Evolutionary conservation across 169 alveolate genomes (phyloP).

Genomic region (Eimeria zaria): DNA sequence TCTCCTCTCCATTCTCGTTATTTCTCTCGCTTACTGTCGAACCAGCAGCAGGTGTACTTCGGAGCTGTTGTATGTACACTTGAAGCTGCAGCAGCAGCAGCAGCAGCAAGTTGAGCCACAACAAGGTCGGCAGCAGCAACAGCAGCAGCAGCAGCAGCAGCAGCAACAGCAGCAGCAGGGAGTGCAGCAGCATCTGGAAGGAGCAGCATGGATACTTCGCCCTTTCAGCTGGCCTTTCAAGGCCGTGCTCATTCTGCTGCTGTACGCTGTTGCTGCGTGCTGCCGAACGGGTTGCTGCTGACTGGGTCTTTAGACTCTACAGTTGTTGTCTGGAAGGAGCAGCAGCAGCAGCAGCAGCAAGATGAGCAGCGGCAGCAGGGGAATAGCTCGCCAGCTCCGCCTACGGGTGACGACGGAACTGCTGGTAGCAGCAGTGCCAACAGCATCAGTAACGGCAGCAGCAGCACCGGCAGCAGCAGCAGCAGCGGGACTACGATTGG

Average conservation of each 20-base stretch:
- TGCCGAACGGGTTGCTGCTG: conserved; percentile 23
- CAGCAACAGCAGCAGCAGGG: too few relatives aligned
- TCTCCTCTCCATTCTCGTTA: background rate
- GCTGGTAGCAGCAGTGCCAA: background rate
- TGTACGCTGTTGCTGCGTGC: conserved; percentile 68
- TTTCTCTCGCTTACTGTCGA: background rate
- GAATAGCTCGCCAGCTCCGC: too few relatives aligned
- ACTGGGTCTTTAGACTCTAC: conserved; percentile 49
- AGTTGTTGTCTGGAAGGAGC: conserved; percentile 36
- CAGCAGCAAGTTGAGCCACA: background rate
- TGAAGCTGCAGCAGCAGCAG: background rate
- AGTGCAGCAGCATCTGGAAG: background rate
- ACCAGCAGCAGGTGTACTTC: background rate
- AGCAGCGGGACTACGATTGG: background rate
- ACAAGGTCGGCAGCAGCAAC: background rate
- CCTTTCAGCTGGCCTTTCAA: conserved; percentile 66
- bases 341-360: conserved; percentile 32
- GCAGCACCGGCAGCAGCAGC: conserved; percentile 23
- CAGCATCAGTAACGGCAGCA: background rate
- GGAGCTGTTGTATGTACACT: background rate
- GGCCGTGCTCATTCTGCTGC: conserved; percentile 59
- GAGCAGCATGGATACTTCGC: conserved; percentile 16
- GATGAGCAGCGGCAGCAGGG: background rate
- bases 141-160: conserved; percentile 47
- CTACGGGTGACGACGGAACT: background rate